Evolutionary conservation across 176 grass and related monocot genomes (phyloP).

Genomic region (Aegilops umbellulata): DNA sequence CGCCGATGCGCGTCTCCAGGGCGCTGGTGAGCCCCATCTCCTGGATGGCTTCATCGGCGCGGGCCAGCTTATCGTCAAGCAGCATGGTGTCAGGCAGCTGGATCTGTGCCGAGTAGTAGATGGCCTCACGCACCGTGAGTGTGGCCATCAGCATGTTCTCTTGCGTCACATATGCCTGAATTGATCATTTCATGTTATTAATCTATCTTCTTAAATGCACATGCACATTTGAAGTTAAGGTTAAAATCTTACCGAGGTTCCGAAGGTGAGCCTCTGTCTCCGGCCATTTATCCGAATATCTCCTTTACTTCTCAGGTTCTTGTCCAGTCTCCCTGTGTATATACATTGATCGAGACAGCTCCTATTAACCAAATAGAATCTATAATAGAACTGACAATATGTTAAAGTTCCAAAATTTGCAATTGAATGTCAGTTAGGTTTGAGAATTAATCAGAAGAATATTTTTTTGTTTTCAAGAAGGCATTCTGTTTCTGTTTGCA

Average conservation of each 20-base stretch:
- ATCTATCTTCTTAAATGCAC: not conserved
- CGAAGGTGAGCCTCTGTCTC: conserved; percentile 52
- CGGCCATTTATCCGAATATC: conserved; percentile 47
- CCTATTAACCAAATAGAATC: no score
- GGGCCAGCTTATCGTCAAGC: not conserved
- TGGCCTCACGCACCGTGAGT: conserved; percentile 48
- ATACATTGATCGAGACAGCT: no score
- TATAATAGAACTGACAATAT: no score
- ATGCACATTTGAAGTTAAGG: not conserved
- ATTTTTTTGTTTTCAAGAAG: no score
- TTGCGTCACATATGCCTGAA: conserved; percentile 60
- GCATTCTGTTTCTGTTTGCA: no score
- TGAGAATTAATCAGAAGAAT: no score
- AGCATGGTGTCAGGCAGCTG: conserved; percentile 49
- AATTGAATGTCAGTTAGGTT: no score
- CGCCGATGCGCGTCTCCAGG: conserved; percentile 44
- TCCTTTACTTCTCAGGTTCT: conserved; percentile 25
- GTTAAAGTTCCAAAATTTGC: no score
- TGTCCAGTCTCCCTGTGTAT: conserved; percentile 39
- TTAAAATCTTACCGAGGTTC: conserved; percentile 23
- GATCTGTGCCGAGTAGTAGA: conserved; percentile 62
- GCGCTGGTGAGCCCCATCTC: conserved; percentile 52
- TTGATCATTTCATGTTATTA: not conserved
- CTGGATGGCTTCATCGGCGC: conserved; percentile 27
- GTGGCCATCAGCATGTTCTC: conserved; percentile 56